Evolutionary conservation across 352 stramenopile genomes (phyloP).

Genomic region (Phytopythium litorale): DNA sequence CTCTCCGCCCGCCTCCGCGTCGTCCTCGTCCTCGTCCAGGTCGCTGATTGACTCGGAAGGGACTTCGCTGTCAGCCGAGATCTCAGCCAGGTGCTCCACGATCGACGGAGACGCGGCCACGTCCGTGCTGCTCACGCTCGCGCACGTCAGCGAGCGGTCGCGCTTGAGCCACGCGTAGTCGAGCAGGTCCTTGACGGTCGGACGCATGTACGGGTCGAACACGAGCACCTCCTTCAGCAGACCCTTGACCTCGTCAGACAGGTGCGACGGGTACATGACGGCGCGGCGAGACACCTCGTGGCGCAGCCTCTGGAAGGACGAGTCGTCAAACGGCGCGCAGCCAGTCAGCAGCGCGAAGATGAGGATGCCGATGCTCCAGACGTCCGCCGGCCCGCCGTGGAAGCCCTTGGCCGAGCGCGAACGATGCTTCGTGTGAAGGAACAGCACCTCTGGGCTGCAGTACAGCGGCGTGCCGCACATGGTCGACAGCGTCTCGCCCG

Average conservation of each 20-base stretch:
- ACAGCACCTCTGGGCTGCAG: conserved; percentile 76
- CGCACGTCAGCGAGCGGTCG: not conserved
- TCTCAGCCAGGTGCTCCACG: conserved; percentile 2
- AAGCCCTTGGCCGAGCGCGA: conserved; percentile 31
- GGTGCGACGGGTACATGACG: conserved; percentile 60
- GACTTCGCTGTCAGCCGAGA: conserved; percentile 2
- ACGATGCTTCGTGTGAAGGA: conserved; percentile 40
- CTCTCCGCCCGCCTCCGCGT: conserved; percentile 10
- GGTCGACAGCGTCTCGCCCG: conserved; percentile 61
- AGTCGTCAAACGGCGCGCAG: conserved; percentile 80
- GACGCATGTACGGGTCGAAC: conserved; percentile 52
- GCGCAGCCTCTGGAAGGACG: conserved; percentile 55
- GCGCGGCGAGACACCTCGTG: conserved; percentile 62
- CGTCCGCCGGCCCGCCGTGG: conserved; percentile 54
- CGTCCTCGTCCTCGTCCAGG: conserved; percentile 5
- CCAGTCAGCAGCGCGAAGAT: conserved; percentile 82
- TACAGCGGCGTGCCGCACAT: conserved; percentile 82
- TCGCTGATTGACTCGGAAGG: conserved; percentile 4
- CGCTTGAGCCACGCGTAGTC: conserved; percentile 56
- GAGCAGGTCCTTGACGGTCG: conserved; percentile 56
- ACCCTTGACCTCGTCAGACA: conserved; percentile 60
- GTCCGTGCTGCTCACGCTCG: conserved; percentile 1
- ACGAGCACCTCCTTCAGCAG: conserved; percentile 67
- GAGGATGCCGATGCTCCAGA: conserved; percentile 76
- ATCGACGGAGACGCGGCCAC: not conserved